Base-by-base conservation (phyloP, 2,329 filamentous ascomycete genomes). In the Parafenestella ontariensis region DNA sequence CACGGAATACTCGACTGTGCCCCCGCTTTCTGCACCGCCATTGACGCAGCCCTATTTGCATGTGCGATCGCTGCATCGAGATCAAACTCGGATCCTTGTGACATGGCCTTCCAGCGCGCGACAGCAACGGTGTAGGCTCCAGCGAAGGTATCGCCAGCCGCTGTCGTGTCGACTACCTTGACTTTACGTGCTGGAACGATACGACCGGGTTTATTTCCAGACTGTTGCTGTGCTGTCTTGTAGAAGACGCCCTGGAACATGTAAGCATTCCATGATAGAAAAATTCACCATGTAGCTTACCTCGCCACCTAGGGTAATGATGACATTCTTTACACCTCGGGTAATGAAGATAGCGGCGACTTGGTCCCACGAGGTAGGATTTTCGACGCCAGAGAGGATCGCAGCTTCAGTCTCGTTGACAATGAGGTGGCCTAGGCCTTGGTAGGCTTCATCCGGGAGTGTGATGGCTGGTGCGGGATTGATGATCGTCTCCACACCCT, bases 121-220 rank as follows among this genome's bases (percentile, higher is more conserved):
- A 89, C 83, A 52, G 87, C 85, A 23, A 95, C 85, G 2, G 91
- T 90, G 73, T 96, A 96, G 20, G 87, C 89, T 1, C 95, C 94
- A 5, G 96, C 91, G 77, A 97, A 97, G 0, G 94, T 97, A 74
- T 98, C 94, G 0, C 94, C 94, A 5, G 95, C 95, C 1, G 90
- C 94, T 7, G 94, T 98, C 1, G 94, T 98, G 74, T 98, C 94
- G 4, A 97, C 86, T 1, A 98, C 94, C 52, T 83, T 78, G 17
- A 91, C 89, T 75, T 89, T 89, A 58, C 85, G 82, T 0, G 90
- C 91, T 4, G 81, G 78, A 1, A 92, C 76, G 23, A 81, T 71
- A 10, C 64, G 64, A 0, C 60, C 87, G 68, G 75, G 66, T 34
- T 72, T 15, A 23, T 40, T 40, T n/a, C 17, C 72, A 1, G 79